Conservation (phyloP, 2,329 filamentous ascomycete species). For the Apiospora marii region DNA sequence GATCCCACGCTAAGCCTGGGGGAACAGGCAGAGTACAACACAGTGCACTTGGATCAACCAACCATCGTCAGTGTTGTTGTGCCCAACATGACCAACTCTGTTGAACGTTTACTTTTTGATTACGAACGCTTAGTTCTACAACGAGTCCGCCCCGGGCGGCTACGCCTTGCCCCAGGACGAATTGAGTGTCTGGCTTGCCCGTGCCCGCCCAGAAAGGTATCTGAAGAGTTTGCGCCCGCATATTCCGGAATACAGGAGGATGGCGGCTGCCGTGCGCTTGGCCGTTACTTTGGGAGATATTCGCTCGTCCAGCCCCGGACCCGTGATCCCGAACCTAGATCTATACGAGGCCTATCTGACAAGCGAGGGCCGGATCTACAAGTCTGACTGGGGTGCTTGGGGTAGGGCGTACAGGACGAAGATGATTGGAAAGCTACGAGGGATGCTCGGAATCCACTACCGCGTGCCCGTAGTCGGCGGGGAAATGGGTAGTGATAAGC, state of each 20-base stretch:
- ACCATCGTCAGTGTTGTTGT: not conserved
- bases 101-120: not conserved
- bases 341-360: not conserved
- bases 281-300: not conserved
- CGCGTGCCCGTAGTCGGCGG: too few relatives aligned
- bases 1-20: not conserved
- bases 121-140: not conserved
- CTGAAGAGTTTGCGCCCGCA: not conserved
- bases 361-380: not conserved
- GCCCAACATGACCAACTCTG: not conserved
- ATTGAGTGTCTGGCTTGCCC: fast-evolving
- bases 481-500: too few relatives aligned
- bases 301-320: too few relatives aligned
- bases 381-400: not conserved
- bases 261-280: not conserved
- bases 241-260: not conserved
- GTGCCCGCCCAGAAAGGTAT: not conserved
- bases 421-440: not conserved
- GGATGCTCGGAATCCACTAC: not conserved
- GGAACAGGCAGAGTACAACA: too few relatives aligned
- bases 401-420: not conserved
- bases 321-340: not conserved
- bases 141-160: not conserved
- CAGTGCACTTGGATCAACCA: too few relatives aligned
- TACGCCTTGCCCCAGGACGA: not conserved